Evolutionary conservation across 495 filamentous ascomycete genomes (phyloP), one percentile per base, ranked within the genome.

Genomic region (Talaromyces borbonicus): DNA sequence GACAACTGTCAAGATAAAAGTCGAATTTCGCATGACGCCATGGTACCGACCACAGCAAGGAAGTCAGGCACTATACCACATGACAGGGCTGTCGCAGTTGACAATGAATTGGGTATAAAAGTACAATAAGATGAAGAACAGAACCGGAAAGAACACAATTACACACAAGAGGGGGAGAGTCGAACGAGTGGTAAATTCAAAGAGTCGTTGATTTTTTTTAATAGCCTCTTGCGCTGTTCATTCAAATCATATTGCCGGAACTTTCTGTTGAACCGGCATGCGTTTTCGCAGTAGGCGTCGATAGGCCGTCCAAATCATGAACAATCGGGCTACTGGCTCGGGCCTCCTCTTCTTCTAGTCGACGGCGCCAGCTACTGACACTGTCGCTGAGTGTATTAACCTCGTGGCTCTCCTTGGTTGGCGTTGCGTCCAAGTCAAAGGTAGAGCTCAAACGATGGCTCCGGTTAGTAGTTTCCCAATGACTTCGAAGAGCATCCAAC

Each of bases 401-500:
- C 15, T 75, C 66, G 19, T 54, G 58, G 18, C 66, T 66, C 35
- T 73, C 74, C 51, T 70, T 77, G 41, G 73, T 79, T 9, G 72
- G 65, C 19, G 76, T 77, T 18, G 75, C 70, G 49, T 95, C 90
- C 50, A 92, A 84, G 56, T 95, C 90, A 55, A 94, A 90, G 11
- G 78, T 69, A 52, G 80, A 90, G 60, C 85, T 90, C 35, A 94
- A 68, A 12, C 90, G 81, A 58, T 96, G 95, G 31, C 46, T 90
- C 63, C 90, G 90, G 65, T 90, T 95, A 31, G 88, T 95, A 36
- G 83, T 83, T 63, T 97, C 90, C 90, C 93, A 97, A 49, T 95
- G 92, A 25, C 69, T 81, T 25, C 90, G 81, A 30, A 97, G 73
- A 14, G 83, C 77, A 47, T 98, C 92, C 4, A 99, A 77, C 63